Evolutionary conservation across 371 early-diverging fungal genomes (phyloP), one percentile per base, ranked within the genome.

Genomic region (Mucor piriformis): DNA sequence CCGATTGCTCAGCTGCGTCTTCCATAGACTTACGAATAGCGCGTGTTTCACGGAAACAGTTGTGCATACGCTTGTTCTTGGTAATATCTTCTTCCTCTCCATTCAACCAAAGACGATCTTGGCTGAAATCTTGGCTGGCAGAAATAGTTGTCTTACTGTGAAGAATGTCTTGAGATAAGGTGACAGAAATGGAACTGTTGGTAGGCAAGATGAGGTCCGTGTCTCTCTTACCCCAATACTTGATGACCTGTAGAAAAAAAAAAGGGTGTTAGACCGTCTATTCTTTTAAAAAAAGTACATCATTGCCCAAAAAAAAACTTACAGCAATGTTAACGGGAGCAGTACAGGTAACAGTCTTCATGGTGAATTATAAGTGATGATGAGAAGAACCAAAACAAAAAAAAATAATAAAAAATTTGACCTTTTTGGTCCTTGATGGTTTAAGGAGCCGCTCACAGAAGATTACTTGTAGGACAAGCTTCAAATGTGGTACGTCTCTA

Each of bases 281-380:
- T 34, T 1, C 5, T 8, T 34, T 2, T 34, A 34, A n/a, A n/a
- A 10, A 12, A 40, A 40, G 40, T 16, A 40, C 40, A 40, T 27
- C 27, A 24, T 23, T n/a, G n/a, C n/a, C n/a, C n/a, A 21, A 49
- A 23, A 38, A 3, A 38, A 15, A n/a, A 64, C 73, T 74, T 61
- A 99, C 96, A 40, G 99, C 99, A 72, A 99, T 99, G 77, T 99
- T 99, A 58, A 98, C 97, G 54, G 99, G 99, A 2, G 98, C 95
- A 20, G 94, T 90, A 71, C 92, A 92, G 27, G 96, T 98, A 15
- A 92, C 88, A 49, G 73, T 69, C 53, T 72, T 76, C 78, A 81
- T 77, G 27, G 16, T 46, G 15, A 6, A 37, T 69, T 67, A 72
- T 50, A 48, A 63, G 54, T 34, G 55, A 50, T 40, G 54, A 54